Conservation (phyloP, 2,329 filamentous ascomycete genomes). For the Claviceps purpurea region DNA sequence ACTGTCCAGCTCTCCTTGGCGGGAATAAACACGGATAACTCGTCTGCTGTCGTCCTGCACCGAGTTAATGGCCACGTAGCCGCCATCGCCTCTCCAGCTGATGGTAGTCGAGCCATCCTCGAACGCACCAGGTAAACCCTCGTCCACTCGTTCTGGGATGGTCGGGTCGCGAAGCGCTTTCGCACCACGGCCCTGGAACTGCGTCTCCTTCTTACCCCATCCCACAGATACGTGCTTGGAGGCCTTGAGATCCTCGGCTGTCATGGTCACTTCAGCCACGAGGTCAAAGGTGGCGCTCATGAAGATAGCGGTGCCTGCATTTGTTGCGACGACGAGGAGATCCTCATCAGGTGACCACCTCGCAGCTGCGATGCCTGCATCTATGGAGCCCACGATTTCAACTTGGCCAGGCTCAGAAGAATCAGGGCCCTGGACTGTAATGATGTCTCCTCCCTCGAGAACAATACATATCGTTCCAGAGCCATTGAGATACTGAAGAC, state of each 20-base stretch:
- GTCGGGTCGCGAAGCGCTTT: conserved; percentile 83
- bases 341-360: conserved; percentile 95
- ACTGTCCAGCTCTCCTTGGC: conserved; percentile 82
- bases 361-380: conserved; percentile 79
- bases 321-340: conserved; percentile 70
- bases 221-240: conserved; percentile 93
- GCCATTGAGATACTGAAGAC: conserved; percentile 76
- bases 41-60: conserved; percentile 57
- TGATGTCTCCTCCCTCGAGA: conserved; percentile 79
- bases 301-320: conserved; percentile 65
- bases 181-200: conserved; percentile 87
- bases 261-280: conserved; percentile 61
- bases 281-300: conserved; percentile 90
- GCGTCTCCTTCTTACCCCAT: conserved; percentile 96
- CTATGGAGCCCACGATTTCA: conserved; percentile 89
- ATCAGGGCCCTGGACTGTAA: conserved; percentile 59
- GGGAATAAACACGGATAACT: conserved; percentile 77
- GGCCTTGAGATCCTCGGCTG: conserved; percentile 63
- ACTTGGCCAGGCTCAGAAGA: conserved; percentile 50
- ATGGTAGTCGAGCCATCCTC: conserved; percentile 63
- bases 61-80: conserved; percentile 76
- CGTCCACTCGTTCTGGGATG: conserved; percentile 81
- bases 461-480: conserved; percentile 66
- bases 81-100: conserved; percentile 90
- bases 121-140: conserved; percentile 59